Evolutionary conservation across 2,329 filamentous ascomycete species (phyloP).

Genomic region (Trichoderma sp.): DNA sequence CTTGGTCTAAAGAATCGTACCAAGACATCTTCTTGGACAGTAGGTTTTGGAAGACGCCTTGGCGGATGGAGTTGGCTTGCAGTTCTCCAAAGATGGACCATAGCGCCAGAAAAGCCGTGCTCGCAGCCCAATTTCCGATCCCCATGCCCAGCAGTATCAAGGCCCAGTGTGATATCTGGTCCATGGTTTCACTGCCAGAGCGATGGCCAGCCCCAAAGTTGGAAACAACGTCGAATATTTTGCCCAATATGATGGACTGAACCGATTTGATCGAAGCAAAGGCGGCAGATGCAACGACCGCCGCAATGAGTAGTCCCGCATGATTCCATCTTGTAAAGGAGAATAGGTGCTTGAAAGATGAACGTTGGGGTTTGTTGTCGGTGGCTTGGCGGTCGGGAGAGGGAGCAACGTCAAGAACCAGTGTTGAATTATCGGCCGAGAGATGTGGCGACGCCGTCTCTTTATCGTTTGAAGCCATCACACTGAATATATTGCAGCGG

Average conservation of each 20-base stretch:
- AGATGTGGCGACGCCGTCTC: background rate
- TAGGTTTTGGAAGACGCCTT: constrained; percentile 64
- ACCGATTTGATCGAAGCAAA: constrained; percentile 63
- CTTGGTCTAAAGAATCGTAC: constrained; percentile 74
- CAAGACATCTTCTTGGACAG: constrained; percentile 74
- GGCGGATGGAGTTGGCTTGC: constrained; percentile 66
- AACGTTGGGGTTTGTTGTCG: constrained; percentile 9
- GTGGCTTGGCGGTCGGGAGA: background rate
- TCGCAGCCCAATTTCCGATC: constrained; percentile 62
- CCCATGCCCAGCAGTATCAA: constrained; percentile 64
- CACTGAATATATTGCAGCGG: background rate
- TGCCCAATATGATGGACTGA: constrained; percentile 69
- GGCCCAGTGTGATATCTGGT: constrained; percentile 58
- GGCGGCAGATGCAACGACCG: constrained; percentile 54
- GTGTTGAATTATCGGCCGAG: background rate
- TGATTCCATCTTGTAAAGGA: constrained; percentile 67
- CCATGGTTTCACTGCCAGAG: constrained; percentile 50
- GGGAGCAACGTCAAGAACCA: background rate
- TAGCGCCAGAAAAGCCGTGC: constrained; percentile 62
- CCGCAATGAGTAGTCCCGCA: constrained; percentile 50
- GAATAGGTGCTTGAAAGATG: constrained; percentile 57
- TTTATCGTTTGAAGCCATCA: constrained; percentile 16
- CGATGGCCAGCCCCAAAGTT: constrained; percentile 59
- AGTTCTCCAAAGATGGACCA: constrained; percentile 82
- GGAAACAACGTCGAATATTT: constrained; percentile 70